phyloP scores from a whole-genome alignment of 768 basidiomycete genomes.

The Clavaria fumosa region DNA sequence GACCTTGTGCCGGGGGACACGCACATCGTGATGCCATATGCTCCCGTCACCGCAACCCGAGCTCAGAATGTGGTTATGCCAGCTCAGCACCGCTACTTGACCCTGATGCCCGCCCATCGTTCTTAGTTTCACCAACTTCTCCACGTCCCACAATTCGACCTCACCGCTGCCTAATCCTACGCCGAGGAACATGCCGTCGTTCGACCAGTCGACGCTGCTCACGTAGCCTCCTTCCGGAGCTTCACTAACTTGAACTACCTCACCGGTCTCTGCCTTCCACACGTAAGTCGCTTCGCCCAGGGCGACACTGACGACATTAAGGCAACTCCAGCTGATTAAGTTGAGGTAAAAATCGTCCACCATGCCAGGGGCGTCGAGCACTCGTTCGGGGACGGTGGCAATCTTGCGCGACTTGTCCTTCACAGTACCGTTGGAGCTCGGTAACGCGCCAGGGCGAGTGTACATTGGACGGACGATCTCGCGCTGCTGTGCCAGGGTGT shows the following conservation, averaged over 20 bases:
- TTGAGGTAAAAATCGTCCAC: constrained; percentile 97
- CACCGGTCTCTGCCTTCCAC: constrained; percentile 85
- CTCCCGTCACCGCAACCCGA: constrained; percentile 89
- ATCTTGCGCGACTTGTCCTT: constrained; percentile 71
- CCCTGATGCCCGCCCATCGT: constrained; percentile 85
- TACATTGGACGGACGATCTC: constrained; percentile 66
- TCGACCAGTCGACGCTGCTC: constrained; percentile 64
- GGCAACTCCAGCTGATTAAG: constrained; percentile 74
- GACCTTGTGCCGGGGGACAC: constrained; percentile 75
- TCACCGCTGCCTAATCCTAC: constrained; percentile 69
- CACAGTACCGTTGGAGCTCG: constrained; percentile 45
- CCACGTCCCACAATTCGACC: constrained; percentile 92
- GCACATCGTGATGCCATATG: constrained; percentile 94
- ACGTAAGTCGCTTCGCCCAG: constrained; percentile 79
- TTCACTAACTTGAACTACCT: constrained; percentile 64
- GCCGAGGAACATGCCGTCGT: constrained; percentile 68
- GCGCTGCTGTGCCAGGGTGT: constrained; percentile 59
- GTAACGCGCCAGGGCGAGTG: constrained; percentile 45
- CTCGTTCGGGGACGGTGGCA: constrained; percentile 77
- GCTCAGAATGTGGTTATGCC: constrained; percentile 75
- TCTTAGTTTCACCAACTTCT: constrained; percentile 59
- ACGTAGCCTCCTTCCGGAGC: constrained; percentile 65
- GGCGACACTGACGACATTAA: constrained; percentile 82
- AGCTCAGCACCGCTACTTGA: constrained; percentile 73
- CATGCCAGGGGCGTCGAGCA: constrained; percentile 88